Percentiles rank a stretch among this genome's conserved stretches.
Conservation (phyloP, 2,329 filamentous ascomycete genomes). For the Plectosphaerella cucumerina region DNA sequence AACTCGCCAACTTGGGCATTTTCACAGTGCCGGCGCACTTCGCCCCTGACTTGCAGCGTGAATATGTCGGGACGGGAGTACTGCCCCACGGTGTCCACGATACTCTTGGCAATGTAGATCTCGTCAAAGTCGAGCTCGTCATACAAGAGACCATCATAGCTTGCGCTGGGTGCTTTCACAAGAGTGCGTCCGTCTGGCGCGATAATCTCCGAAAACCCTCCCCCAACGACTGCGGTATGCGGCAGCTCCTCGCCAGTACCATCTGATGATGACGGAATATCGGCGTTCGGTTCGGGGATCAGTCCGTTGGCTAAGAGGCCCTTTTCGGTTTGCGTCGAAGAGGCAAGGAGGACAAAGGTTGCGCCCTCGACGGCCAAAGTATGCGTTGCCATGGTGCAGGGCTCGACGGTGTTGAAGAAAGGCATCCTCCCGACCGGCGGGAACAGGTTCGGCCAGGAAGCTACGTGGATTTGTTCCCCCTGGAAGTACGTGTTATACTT, state of each 20-base stretch:
- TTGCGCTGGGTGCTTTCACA: slow-evolving; percentile 29
- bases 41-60: slow-evolving; percentile 28
- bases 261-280: too few relatives aligned
- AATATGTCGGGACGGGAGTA: slow-evolving; percentile 35
- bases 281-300: slow-evolving; percentile 21
- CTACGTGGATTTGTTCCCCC: slow-evolving; percentile 23
- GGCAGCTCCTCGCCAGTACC: slow-evolving; percentile 36
- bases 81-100: slow-evolving; percentile 31
- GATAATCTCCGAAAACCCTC: slow-evolving; percentile 46
- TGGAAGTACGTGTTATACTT: slow-evolving; percentile 20
- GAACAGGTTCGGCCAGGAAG: slow-evolving; percentile 19
- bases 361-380: slow-evolving; percentile 39
- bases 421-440: slow-evolving; percentile 16
- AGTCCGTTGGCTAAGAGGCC: slow-evolving; percentile 33
- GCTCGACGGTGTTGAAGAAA: slow-evolving; percentile 29
- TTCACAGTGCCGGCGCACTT: not conserved
- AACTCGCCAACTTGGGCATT: not conserved
- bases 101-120: slow-evolving; percentile 32
- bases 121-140: slow-evolving; percentile 45
- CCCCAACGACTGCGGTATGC: slow-evolving; percentile 21
- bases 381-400: slow-evolving; percentile 28
- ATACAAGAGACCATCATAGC: slow-evolving; percentile 43
- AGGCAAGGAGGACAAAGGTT: slow-evolving; percentile 34
- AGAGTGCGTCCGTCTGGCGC: slow-evolving; percentile 46
- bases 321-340: slow-evolving; percentile 34